Percentiles rank a stretch among this genome's conserved stretches.
Conservation (phyloP, 768 basidiomycete species). For the Fistulinella prunicolor region DNA sequence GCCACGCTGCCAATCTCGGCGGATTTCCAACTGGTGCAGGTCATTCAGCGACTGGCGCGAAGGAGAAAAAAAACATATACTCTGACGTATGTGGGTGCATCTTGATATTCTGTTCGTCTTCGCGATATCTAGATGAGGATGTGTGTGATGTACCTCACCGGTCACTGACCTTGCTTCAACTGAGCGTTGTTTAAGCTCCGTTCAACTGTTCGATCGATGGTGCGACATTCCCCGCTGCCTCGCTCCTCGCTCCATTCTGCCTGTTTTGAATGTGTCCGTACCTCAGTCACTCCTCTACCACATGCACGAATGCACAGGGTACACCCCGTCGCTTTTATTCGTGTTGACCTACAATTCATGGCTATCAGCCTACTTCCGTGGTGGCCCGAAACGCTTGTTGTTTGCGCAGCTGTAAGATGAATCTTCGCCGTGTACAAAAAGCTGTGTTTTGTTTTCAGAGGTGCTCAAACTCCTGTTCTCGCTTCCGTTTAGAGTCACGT, state of each 20-base stretch:
- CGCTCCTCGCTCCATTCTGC: slow-evolving; percentile 12
- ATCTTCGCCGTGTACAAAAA: slow-evolving; percentile 17
- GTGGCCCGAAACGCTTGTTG: slow-evolving; percentile 6
- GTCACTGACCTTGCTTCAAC: slow-evolving; percentile 8
- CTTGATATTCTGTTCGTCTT: slow-evolving; percentile 9
- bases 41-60: slow-evolving; percentile 17
- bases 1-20: slow-evolving; percentile 7
- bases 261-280: slow-evolving; percentile 15
- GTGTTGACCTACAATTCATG: slow-evolving; percentile 2
- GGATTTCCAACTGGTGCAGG: slow-evolving; percentile 9
- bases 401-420: slow-evolving; percentile 26
- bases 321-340: slow-evolving; percentile 6
- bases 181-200: slow-evolving; percentile 27
- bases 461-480: slow-evolving; percentile 1
- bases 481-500: background rate
- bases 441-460: slow-evolving; percentile 13
- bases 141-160: slow-evolving; percentile 7
- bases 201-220: slow-evolving; percentile 12
- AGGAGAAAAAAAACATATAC: background rate
- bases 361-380: slow-evolving; percentile 6
- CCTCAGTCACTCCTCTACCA: slow-evolving; percentile 6
- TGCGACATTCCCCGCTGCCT: slow-evolving; percentile 21
- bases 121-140: slow-evolving; percentile 10
- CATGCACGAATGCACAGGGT: slow-evolving; percentile 12
- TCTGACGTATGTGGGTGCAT: slow-evolving; percentile 6